phyloP scores from a whole-genome alignment of 805 yeast genomes.

The Kazachstania viticola region DNA sequence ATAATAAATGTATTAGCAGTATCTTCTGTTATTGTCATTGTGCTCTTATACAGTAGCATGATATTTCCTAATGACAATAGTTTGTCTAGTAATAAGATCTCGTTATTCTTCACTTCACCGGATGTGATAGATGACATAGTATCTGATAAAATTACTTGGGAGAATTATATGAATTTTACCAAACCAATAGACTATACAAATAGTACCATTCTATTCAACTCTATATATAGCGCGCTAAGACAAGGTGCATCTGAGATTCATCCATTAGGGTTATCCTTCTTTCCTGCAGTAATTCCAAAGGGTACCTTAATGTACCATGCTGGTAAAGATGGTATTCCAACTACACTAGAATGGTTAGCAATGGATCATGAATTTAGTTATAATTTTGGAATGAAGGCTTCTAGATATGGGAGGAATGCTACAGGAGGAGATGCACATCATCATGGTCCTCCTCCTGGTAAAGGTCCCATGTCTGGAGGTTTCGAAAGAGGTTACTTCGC shows the following conservation, averaged over 20 bases:
- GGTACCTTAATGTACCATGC: slow-evolving; percentile 50
- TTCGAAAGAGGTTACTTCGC: slow-evolving; percentile 8
- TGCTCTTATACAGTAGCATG: no score
- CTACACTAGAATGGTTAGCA: slow-evolving; percentile 49
- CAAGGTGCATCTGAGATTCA: slow-evolving; percentile 40
- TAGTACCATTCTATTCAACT: slow-evolving; percentile 45
- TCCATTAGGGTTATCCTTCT: slow-evolving; percentile 46
- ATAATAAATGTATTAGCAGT: no score
- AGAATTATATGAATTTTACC: slow-evolving; percentile 17
- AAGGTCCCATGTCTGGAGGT: slow-evolving; percentile 1
- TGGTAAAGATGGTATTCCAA: slow-evolving; percentile 35
- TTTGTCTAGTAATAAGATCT: neutral
- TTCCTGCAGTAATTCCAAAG: slow-evolving; percentile 50
- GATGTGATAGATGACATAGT: neutral
- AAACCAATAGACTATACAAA: slow-evolving; percentile 33
- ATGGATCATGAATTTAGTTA: slow-evolving; percentile 53
- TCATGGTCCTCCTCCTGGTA: slow-evolving; percentile 1
- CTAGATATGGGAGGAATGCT: slow-evolving; percentile 14
- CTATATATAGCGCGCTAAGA: slow-evolving; percentile 41
- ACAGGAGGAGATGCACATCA: slow-evolving; percentile 1
- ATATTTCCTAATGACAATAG: no score
- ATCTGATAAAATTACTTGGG: slow-evolving; percentile 3
- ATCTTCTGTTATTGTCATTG: no score
- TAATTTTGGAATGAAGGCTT: slow-evolving; percentile 29
- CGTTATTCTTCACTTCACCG: neutral